phyloP scores from a whole-genome alignment of 768 basidiomycete species.

The Phaffia tasmanica region DNA sequence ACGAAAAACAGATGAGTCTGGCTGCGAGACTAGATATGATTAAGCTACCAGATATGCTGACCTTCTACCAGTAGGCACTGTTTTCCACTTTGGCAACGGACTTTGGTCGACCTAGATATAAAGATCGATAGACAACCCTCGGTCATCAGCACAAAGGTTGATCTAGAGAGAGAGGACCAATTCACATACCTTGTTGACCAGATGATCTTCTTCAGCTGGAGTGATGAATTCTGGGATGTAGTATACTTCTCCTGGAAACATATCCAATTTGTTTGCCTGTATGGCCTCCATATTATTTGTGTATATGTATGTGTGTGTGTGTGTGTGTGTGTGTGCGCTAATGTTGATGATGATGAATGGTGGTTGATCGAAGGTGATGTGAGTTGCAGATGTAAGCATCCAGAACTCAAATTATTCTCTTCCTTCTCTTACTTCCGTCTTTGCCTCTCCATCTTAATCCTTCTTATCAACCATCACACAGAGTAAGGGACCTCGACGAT shows the following conservation, averaged over 20 bases:
- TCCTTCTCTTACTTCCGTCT: no score
- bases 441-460: no score
- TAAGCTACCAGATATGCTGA: constrained; percentile 30
- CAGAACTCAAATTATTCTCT: not conserved
- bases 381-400: not conserved
- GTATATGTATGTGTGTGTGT: not conserved
- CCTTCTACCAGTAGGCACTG: constrained; percentile 57
- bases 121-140: no score
- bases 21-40: not conserved
- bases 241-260: constrained; percentile 1
- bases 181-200: constrained; percentile 57
- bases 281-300: no score
- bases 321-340: not conserved
- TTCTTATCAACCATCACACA: no score
- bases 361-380: not conserved
- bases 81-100: constrained; percentile 74
- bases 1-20: not conserved
- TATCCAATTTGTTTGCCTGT: not conserved
- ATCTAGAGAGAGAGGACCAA: not conserved
- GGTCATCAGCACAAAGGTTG: not conserved
- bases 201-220: constrained; percentile 60
- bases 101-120: constrained; percentile 57
- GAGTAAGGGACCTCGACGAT: no score
- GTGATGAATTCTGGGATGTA: constrained; percentile 67
- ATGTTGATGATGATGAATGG: not conserved